A percentile compares a stretch with the other conserved stretches of the same genome.
These are phyloP conservation scores for Piloderma croceum DNA, from an alignment of 768 basidiomycete species.

Conservation along the genomic window DNA sequence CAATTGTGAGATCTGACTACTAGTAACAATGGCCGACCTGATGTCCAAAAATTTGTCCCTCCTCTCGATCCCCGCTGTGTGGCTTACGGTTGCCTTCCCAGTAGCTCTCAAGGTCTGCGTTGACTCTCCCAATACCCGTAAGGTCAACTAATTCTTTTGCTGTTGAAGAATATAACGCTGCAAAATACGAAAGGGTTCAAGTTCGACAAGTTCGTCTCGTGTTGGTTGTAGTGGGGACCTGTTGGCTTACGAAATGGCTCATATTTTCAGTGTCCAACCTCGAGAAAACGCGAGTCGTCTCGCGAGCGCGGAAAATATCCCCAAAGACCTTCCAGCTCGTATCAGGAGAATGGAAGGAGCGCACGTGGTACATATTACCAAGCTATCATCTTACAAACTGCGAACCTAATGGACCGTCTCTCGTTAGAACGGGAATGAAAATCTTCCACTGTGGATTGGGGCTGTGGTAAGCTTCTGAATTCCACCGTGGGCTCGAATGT, in stretches of 20 bases:
- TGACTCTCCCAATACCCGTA: not conserved
- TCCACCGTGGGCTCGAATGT: no score
- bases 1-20: no score
- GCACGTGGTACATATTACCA: conserved; percentile 13
- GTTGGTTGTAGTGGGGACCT: not conserved
- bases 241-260: not conserved
- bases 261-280: conserved; percentile 6
- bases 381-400: not conserved
- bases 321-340: conserved; percentile 8
- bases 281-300: conserved; percentile 4
- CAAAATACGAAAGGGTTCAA: conserved; percentile 8
- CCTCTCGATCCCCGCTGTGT: conserved; percentile 14
- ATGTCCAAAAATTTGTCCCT: no score
- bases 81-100: conserved; percentile 13
- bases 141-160: not conserved
- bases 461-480: conserved; percentile 12
- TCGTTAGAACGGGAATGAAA: conserved; percentile 13
- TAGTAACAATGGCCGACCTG: no score
- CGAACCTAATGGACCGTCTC: not conserved
- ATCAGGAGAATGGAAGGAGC: conserved; percentile 15
- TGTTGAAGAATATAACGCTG: conserved; percentile 7
- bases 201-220: conserved; percentile 7
- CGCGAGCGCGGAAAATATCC: conserved; percentile 3
- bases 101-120: conserved; percentile 10
- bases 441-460: conserved; percentile 13